phyloP scores from a whole-genome alignment of 345 rosid genomes.

The Lagerstroemia speciosa region DNA sequence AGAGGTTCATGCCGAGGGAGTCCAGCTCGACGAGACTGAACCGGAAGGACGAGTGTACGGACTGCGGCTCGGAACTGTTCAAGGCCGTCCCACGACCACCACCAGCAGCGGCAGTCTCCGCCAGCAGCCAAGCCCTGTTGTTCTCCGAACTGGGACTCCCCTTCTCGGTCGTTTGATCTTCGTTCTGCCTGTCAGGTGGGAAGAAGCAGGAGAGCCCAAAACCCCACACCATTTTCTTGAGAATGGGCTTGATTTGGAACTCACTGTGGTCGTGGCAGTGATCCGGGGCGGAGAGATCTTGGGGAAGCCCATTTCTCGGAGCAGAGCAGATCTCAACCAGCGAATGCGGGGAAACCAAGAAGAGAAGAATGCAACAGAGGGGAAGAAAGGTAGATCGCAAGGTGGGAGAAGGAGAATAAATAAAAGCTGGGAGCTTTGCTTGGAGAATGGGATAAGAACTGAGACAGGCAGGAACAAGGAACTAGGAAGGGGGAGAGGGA shows the following conservation, averaged over 20 bases:
- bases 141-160: constrained; percentile 37
- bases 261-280: background rate
- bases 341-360: background rate
- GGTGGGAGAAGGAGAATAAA: background rate
- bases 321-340: background rate
- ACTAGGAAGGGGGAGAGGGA: background rate
- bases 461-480: too few species aligned
- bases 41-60: constrained; percentile 90
- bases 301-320: background rate
- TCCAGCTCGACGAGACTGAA: constrained; percentile 80
- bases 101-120: constrained; percentile 61
- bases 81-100: constrained; percentile 38
- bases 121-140: constrained; percentile 82
- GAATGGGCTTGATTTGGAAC: constrained; percentile 16
- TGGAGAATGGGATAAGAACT: background rate
- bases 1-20: constrained; percentile 39
- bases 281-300: background rate
- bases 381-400: background rate
- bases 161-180: constrained; percentile 8
- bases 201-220: constrained; percentile 52
- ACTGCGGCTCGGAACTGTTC: constrained; percentile 58
- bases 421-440: constrained; percentile 3
- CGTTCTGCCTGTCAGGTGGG: constrained; percentile 22
- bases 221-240: constrained; percentile 46
- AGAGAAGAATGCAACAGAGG: background rate